phyloP scores from a whole-genome alignment of 2,329 filamentous ascomycete genomes.

The Peltaster fructicola region DNA sequence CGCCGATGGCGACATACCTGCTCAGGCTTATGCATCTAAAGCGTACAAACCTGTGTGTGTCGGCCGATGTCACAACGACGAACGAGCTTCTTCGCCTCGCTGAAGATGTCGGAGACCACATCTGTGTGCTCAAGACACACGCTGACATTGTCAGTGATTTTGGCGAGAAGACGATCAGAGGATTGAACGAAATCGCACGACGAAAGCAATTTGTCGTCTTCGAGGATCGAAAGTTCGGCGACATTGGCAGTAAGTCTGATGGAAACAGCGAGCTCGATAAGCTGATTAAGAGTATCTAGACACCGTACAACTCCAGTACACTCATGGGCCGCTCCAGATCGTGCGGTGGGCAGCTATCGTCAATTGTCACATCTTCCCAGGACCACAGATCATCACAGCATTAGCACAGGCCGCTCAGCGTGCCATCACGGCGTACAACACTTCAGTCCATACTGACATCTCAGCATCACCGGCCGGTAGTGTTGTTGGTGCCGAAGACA shows the following conservation, averaged over 20 bases:
- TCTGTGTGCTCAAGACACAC: slow-evolving; percentile 43
- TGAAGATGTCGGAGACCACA: slow-evolving; percentile 41
- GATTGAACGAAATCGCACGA: slow-evolving; percentile 29
- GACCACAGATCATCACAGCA: slow-evolving; percentile 33
- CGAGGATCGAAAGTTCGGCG: slow-evolving; percentile 38
- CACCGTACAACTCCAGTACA: slow-evolving; percentile 38
- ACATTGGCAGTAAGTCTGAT: slow-evolving; percentile 33
- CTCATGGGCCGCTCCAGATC: slow-evolving; percentile 31
- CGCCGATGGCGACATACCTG: slow-evolving; percentile 30
- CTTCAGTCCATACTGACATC: slow-evolving; percentile 34
- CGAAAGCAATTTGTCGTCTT: slow-evolving; percentile 35
- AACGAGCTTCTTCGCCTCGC: slow-evolving; percentile 37
- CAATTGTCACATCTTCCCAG: slow-evolving; percentile 36
- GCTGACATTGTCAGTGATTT: slow-evolving; percentile 46
- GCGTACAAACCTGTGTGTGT: slow-evolving; percentile 35
- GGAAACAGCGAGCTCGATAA: neutral
- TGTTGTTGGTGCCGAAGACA: slow-evolving; percentile 7
- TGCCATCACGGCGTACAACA: slow-evolving; percentile 32
- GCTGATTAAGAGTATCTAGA: slow-evolving; percentile 18
- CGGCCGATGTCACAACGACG: slow-evolving; percentile 39
- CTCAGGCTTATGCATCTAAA: slow-evolving; percentile 32
- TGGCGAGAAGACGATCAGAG: slow-evolving; percentile 35
- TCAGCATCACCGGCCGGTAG: slow-evolving; percentile 21
- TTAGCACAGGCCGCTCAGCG: slow-evolving; percentile 30
- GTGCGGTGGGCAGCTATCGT: slow-evolving; percentile 35